A percentile compares a stretch with the other conserved stretches of the same genome.
These are phyloP conservation scores for Tritrichomonas foetus DNA, from an alignment of 208 protist species.

Conservation along the genomic window DNA sequence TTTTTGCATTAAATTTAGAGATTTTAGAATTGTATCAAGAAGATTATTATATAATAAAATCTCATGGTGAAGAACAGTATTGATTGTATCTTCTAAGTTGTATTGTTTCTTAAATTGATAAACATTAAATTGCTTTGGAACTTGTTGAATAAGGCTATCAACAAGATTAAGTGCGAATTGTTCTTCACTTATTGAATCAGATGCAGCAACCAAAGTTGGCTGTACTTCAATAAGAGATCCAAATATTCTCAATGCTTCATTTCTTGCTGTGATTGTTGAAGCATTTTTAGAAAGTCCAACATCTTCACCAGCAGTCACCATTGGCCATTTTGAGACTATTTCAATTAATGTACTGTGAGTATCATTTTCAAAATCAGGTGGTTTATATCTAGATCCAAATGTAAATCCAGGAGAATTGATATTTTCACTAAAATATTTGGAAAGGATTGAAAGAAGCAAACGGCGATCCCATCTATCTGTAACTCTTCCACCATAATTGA, in stretches of 20 bases:
- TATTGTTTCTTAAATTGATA: background rate
- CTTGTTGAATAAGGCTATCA: background rate
- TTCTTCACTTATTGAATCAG: background rate
- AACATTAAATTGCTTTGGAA: background rate
- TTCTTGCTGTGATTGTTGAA: background rate
- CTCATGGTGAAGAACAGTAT: slow-evolving; percentile 85
- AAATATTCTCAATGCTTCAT: background rate
- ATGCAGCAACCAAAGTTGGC: background rate
- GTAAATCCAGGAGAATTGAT: background rate
- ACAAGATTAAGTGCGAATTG: background rate
- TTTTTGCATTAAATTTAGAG: slow-evolving; percentile 85
- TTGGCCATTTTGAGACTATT: background rate
- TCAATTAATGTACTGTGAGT: background rate
- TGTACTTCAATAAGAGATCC: background rate
- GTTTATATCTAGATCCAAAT: background rate
- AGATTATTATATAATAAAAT: slow-evolving; percentile 69
- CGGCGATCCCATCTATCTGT: slow-evolving; percentile 94
- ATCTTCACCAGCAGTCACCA: background rate
- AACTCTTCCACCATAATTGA: slow-evolving; percentile 98
- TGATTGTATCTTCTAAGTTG: slow-evolving; percentile 56
- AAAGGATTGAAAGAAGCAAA: slow-evolving; percentile 85
- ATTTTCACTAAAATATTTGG: background rate
- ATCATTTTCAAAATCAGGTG: background rate
- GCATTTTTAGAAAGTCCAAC: background rate
- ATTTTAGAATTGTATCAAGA: slow-evolving; percentile 71